phyloP scores from a whole-genome alignment of 202 grass and related monocot genomes.

The Saccharum hybrid region DNA sequence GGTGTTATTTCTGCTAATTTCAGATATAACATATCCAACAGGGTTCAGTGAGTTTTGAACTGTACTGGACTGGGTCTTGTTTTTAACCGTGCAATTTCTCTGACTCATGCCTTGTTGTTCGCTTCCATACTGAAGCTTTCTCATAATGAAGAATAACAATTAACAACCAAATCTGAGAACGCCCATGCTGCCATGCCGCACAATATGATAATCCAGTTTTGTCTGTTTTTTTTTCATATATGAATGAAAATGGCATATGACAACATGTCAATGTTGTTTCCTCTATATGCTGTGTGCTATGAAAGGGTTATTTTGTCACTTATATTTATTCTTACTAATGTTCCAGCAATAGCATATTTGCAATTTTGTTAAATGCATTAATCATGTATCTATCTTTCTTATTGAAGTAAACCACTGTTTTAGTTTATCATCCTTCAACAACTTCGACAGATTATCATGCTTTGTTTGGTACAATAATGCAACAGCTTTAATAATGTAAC shows the following conservation, averaged over 20 bases:
- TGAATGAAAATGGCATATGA: background rate
- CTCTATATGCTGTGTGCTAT: background rate
- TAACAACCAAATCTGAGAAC: background rate
- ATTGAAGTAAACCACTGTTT: background rate
- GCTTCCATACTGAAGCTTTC: background rate
- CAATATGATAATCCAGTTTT: background rate
- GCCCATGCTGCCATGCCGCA: background rate
- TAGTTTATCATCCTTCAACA: conserved; percentile 21
- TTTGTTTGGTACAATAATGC: conserved; percentile 7
- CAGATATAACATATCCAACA: background rate
- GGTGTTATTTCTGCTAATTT: background rate
- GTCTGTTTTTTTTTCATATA: background rate
- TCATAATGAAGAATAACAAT: background rate
- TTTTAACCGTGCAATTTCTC: background rate
- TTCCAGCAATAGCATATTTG: background rate
- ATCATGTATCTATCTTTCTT: background rate
- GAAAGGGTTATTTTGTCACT: background rate
- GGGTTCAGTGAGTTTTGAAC: background rate
- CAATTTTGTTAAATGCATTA: background rate
- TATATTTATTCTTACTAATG: background rate
- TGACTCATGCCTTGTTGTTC: background rate
- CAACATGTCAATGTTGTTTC: background rate
- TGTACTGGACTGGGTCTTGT: background rate
- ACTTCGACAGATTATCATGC: background rate
- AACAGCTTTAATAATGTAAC: conserved; percentile 35